Percentiles rank a stretch among this genome's conserved stretches.
Conservation (phyloP, 1,284 basidiomycete species). For the Leccinum holopus region DNA sequence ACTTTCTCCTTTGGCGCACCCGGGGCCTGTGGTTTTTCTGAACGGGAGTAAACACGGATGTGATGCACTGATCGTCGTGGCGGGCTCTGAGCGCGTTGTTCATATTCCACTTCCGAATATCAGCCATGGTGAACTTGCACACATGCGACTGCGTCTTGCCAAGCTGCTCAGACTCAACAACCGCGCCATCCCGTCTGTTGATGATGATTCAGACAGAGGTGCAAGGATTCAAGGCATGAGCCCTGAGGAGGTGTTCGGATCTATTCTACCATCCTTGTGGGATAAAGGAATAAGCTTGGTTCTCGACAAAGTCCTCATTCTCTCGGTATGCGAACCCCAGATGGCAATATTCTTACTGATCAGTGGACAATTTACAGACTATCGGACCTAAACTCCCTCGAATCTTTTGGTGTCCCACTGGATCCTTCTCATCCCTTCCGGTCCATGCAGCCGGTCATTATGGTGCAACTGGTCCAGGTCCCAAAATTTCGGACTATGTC, state of each 20-base stretch:
- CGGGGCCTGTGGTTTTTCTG: constrained; percentile 6
- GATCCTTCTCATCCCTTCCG: constrained; percentile 12
- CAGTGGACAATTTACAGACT: neutral
- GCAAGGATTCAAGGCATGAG: neutral
- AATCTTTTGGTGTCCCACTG: constrained; percentile 14
- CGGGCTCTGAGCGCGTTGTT: neutral
- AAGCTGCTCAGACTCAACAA: neutral
- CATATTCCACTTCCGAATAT: neutral
- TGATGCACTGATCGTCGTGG: neutral
- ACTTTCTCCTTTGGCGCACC: neutral
- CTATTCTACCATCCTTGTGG: constrained; percentile 6
- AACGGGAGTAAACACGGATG: neutral
- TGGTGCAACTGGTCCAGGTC: neutral
- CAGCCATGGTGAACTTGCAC: neutral
- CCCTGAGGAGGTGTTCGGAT: neutral
- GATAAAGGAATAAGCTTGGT: constrained; percentile 5
- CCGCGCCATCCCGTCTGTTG: neutral
- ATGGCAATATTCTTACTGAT: neutral
- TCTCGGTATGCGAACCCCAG: constrained; percentile 11
- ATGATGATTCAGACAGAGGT: neutral
- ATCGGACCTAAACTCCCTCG: neutral
- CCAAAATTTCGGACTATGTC: constrained; percentile 13
- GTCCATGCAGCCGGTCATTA: constrained; percentile 18
- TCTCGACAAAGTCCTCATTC: neutral
- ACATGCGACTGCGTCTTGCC: neutral